phyloP scores from a whole-genome alignment of 768 basidiomycete species.

The Termitomyces titanicus region DNA sequence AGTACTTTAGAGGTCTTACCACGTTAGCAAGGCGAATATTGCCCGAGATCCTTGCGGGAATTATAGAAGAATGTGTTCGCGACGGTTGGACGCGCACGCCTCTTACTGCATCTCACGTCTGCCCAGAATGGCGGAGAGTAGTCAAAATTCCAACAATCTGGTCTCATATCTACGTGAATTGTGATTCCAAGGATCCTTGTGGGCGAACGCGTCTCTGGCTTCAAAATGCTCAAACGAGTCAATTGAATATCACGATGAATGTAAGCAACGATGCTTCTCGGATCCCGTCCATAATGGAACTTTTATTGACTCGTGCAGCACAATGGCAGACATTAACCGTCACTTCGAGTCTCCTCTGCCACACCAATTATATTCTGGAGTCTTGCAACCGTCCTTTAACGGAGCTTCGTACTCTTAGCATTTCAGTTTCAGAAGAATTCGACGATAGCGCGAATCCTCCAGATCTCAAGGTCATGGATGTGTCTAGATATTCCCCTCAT shows the following conservation, averaged over 20 bases:
- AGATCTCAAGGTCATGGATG: conserved; percentile 24
- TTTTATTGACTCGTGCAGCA: conserved; percentile 33
- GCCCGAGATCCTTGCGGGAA: conserved; percentile 47
- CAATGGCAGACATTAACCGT: conserved; percentile 46
- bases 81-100: conserved; percentile 54
- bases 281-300: conserved; percentile 31
- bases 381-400: conserved; percentile 32
- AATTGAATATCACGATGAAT: conserved; percentile 43
- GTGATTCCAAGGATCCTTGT: conserved; percentile 37
- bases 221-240: conserved; percentile 37
- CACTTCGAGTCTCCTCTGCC: conserved; percentile 30
- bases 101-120: conserved; percentile 54
- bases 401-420: conserved; percentile 28
- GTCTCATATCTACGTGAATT: conserved; percentile 53
- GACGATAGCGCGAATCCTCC: conserved; percentile 13
- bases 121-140: conserved; percentile 55
- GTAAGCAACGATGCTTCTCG: conserved; percentile 25
- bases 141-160: conserved; percentile 49
- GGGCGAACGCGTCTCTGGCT: conserved; percentile 49
- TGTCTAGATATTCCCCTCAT: conserved; percentile 30
- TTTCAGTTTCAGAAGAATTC: conserved; percentile 29
- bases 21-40: conserved; percentile 57
- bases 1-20: conserved; percentile 40
- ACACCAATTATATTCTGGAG: conserved; percentile 36
- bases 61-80: conserved; percentile 49